Base-by-base conservation (phyloP, 225 moss, liverwort and hornwort species). In the Bryoerythrophyllum caledonicum region DNA sequence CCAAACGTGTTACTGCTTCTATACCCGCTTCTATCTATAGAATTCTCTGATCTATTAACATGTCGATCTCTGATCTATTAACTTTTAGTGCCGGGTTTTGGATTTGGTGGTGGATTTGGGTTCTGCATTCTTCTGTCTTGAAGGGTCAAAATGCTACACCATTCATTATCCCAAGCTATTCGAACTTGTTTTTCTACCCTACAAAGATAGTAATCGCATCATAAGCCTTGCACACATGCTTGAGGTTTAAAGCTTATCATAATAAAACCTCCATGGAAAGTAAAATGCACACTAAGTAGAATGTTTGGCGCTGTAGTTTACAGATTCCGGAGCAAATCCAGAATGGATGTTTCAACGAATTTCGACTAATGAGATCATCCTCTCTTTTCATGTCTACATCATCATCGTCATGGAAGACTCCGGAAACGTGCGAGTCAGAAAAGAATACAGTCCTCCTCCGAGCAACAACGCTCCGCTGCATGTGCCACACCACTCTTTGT, bases 391-490 rank as follows among this genome's bases (percentile, higher is more conserved):
- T 43, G 48, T 37, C 75, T 85, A 88, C 88, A 88, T 86, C 88
- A 86, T 85, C 94, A 92, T 86, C 37, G 71, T 83, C 88, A 93
- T 86, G 37, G 91, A 86, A 61, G 91, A 71, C 20, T 94, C 94
- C 24, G 97, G 94, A 67, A 93, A 81, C 20, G 89, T 83, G 58
- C 92, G 97, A 51, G 93, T 85, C 25, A 97, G 77, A 70, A 97
- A 93, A 35, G 89, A 87, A 68, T 97, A 97, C 46, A 97, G 77
- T 55, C 94, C 94, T 68, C 97, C 97, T 72, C 94, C 97, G 1
- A 97, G 78, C 65, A 97, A 73, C 78, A 97, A 68, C 6, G 94
- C 94, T 71, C 97, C 94, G 63, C 97, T 97, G 94, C 83, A 80
- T 38, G 38, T 38, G 38, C 63, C 76, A 51, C 16, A 51, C 46